A percentile compares a stretch with the other conserved stretches of the same genome.
Conservation (phyloP, 805 yeast species). For the Metahyphopichia silvanorum region DNA sequence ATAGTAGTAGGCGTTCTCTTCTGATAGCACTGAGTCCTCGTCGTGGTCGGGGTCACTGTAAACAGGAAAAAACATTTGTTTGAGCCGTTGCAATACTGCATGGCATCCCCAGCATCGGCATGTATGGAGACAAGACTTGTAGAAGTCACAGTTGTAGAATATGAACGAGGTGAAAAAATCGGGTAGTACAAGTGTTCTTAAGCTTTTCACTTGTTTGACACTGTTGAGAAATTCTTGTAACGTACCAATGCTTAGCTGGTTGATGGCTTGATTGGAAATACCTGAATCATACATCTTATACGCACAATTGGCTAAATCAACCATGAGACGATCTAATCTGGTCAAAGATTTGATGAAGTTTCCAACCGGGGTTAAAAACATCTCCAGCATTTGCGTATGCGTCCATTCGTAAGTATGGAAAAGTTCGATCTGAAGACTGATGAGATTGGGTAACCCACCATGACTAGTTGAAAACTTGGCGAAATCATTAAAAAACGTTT, state of each 20-base stretch:
- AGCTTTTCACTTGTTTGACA: conserved; percentile 8
- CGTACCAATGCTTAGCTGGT: no score
- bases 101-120: conserved; percentile 36
- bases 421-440: conserved; percentile 25
- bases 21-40: conserved; percentile 1
- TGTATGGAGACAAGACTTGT: conserved; percentile 30
- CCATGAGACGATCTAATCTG: conserved; percentile 18
- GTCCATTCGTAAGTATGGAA: conserved; percentile 37
- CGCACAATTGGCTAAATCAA: conserved; percentile 33
- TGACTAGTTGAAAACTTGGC: conserved; percentile 15
- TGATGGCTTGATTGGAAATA: conserved; percentile 1
- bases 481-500: conserved; percentile 24
- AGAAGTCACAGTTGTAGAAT: conserved; percentile 35
- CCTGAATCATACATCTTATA: conserved; percentile 37
- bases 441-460: conserved; percentile 28
- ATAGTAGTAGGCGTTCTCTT: conserved; percentile 26
- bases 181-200: conserved; percentile 25
- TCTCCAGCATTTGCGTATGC: conserved; percentile 27
- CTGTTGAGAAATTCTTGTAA: no score
- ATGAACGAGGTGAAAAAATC: conserved; percentile 35
- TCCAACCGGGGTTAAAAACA: conserved; percentile 29
- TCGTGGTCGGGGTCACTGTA: conserved; percentile 8
- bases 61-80: conserved; percentile 19
- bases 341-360: conserved; percentile 21
- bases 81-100: conserved; percentile 19